Base-by-base conservation (phyloP, 352 stramenopile genomes). In the Globisporangium sylvaticum region DNA sequence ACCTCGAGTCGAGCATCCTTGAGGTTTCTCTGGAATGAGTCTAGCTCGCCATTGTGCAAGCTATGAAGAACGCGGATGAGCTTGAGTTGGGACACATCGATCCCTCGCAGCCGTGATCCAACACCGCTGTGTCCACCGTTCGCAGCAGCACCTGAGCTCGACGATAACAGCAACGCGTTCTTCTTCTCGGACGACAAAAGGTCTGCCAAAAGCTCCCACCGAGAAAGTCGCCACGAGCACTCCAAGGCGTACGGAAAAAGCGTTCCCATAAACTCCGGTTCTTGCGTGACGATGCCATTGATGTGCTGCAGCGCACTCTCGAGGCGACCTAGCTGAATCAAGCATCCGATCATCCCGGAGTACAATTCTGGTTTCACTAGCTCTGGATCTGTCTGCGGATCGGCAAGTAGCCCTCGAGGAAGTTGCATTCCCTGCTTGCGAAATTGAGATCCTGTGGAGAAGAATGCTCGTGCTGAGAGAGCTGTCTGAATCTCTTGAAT, bases 271-370 rank as follows among this genome's bases (percentile, higher is more conserved):
- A 88, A 88, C 32, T 91, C 75, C 1, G 87, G 85, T 48, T 94
- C 86, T 71, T 89, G 77, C 10, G 81, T 91, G 5, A 89, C 79
- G 50, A 96, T 95, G 20, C 88, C 88, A 52, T 94, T 91, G 37
- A 95, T 94, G 70, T 95, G 84, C 63, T 95, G 87, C 22, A 96
- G 71, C 12, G 87, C 88, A 65, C 83, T 94, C 72, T 95, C 88
- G 9, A 94, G 76, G 15, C 86, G 81, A 20, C 88, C 88, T 2
- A 96, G 73, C 66, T 95, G 86, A 32, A 94, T 93, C n/a, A 95
- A 64, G 54, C 88, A 95, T 10, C 83, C 70, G 56, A 96, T 85
- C 69, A 95, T 91, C 32, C 88, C 88, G 6, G 79, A 84, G 69
- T 95, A 96, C 31, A 96, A 63, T 18, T 88, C 73, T 12, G 84